Base-by-base conservation (phyloP, 225 moss, liverwort and hornwort genomes). In the Bryoerythrophyllum caledonicum region DNA sequence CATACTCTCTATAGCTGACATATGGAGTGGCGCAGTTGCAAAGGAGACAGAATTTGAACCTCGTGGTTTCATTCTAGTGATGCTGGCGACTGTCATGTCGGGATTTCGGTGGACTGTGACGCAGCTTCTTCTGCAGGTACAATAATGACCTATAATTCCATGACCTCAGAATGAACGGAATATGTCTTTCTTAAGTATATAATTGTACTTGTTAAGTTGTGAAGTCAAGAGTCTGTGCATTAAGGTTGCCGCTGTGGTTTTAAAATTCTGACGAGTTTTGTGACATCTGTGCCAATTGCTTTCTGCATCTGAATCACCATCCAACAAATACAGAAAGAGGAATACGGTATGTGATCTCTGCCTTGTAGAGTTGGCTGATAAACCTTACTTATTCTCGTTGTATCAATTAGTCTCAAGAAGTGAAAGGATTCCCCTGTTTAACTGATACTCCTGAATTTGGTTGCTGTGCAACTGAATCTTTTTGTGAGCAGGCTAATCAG, bases 21-120 rank as follows among this genome's bases (percentile, higher is more conserved):
- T 71, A 61, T 69, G 70, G 77, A 71, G 71, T 80, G 78, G 75
- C 92, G 87, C 99, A 95, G 99, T 95, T 80, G 81, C 85, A 40
- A 89, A 93, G 82, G 99, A 92, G 78, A 85, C 93, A 58, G 91
- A 90, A 86, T 95, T 99, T 83, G 87, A 93, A 77, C 6, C 89
- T 79, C 78, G 53, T 30, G 99, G 99, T 70, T 92, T 99, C 78
- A 85, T 99, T 82, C 90, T 99, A 41, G 87, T 95, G 75, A 86
- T 99, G 78, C 81, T 93, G 60, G 86, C 99, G 71, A 83, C 95
- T 68, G 87, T 99, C 57, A 95, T 99, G 99, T 81, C 95, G 80
- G 99, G 99, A 78, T 95, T 99, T 79, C 93, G 99, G 62, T 95
- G 95, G 99, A 93, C 93, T 55, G 90, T 99, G 70, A 99, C 99